Evolutionary conservation across 2,329 filamentous ascomycete genomes (phyloP).

Genomic region (Tolypocladium nubicola): DNA sequence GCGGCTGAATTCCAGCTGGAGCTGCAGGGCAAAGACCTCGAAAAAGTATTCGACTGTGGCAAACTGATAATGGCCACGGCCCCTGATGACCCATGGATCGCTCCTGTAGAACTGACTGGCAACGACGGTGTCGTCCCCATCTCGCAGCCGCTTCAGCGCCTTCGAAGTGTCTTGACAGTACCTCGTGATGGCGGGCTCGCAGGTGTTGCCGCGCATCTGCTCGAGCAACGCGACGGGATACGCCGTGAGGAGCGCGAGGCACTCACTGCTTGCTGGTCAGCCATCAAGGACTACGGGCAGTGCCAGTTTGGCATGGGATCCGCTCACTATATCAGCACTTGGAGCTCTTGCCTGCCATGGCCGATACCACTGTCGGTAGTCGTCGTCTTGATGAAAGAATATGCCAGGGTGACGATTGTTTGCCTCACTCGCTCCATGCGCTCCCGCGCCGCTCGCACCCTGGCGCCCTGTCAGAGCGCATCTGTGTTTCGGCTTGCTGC

Average conservation of each 20-base stretch:
- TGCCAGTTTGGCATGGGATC: neutral
- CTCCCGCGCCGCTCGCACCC: conserved; percentile 10
- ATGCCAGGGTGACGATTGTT: conserved; percentile 8
- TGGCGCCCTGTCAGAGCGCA: conserved; percentile 1
- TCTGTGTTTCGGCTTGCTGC: neutral
- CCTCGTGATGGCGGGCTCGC: conserved; percentile 12
- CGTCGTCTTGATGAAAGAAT: conserved; percentile 12
- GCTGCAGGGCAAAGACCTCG: conserved; percentile 13
- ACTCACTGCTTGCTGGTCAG: conserved; percentile 12
- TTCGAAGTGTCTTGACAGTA: conserved; percentile 11
- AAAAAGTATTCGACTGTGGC: conserved; percentile 12
- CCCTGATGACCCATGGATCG: neutral
- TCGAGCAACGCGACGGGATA: conserved; percentile 15
- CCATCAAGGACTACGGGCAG: too few species aligned
- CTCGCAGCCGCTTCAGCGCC: conserved; percentile 8
- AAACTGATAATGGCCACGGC: neutral
- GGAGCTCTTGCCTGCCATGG: conserved; percentile 5
- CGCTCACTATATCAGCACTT: conserved; percentile 12
- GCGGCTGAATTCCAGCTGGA: conserved; percentile 11
- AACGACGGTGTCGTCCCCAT: neutral
- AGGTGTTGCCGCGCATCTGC: conserved; percentile 12
- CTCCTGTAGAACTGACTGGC: neutral
- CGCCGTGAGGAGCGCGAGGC: conserved; percentile 13
- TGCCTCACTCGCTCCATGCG: conserved; percentile 11
- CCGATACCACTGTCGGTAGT: neutral